These are phyloP conservation scores for Capsicum pubescens DNA, from an alignment of 257 asterid genomes.

Conservation along the genomic window DNA sequence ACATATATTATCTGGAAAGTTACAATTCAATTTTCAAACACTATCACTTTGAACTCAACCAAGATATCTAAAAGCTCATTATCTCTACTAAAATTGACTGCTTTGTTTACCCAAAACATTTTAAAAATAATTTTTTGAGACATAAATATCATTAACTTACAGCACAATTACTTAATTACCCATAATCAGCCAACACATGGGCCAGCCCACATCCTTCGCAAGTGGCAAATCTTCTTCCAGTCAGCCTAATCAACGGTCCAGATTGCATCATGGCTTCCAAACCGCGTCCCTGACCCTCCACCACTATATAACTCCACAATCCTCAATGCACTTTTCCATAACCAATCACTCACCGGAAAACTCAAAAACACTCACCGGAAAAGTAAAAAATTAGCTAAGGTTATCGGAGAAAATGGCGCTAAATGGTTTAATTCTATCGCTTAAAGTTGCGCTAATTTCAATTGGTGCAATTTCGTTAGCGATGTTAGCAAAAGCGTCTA, in stretches of 20 bases:
- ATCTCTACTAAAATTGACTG: neutral
- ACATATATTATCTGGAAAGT: neutral
- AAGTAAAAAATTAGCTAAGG: neutral
- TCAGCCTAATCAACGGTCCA: slow-evolving; percentile 45
- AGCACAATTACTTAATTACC: neutral
- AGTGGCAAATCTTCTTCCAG: slow-evolving; percentile 17
- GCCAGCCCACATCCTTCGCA: slow-evolving; percentile 19
- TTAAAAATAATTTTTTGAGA: neutral
- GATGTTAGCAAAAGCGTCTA: slow-evolving; percentile 41
- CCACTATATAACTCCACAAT: slow-evolving; percentile 25
- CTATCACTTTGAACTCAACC: neutral
- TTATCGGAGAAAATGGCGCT: slow-evolving; percentile 32
- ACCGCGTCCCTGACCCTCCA: slow-evolving; percentile 49
- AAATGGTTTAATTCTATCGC: slow-evolving; percentile 40
- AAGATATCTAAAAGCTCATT: neutral
- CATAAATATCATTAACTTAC: neutral
- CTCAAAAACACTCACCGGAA: neutral
- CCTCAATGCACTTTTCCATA: slow-evolving; percentile 25
- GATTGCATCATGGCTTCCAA: slow-evolving; percentile 38
- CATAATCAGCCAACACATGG: slow-evolving; percentile 12
- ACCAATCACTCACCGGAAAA: slow-evolving; percentile 28
- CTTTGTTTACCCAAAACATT: neutral
- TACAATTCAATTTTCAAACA: neutral
- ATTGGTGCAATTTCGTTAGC: slow-evolving; percentile 58
- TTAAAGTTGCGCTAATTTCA: slow-evolving; percentile 58